Evolutionary conservation across 2,329 filamentous ascomycete genomes (phyloP), one percentile per base, ranked within the genome.

Genomic region (Boeremia exigua): DNA sequence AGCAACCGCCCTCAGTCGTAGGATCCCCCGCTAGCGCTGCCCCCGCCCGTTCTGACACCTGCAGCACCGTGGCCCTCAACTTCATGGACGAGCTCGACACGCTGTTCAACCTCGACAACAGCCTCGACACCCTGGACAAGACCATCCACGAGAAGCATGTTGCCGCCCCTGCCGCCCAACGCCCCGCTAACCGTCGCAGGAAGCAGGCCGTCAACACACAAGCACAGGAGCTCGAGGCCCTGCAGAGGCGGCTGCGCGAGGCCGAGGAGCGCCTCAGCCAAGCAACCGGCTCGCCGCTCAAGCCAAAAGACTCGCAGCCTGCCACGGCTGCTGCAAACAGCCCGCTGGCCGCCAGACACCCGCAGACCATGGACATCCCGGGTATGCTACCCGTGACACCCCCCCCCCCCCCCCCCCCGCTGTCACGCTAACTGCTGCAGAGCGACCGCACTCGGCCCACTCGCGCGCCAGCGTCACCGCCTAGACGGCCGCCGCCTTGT

Each of bases 31-130:
- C 61, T 66, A 63, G 56, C 58, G 59, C 62, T 56, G 49, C 59
- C 57, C 58, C 63, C 57, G 40, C 54, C 19, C 29, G 39, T 54
- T 57, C 71, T 73, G 58, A 73, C 66, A 44, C 71, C 65, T 54
- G 42, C 77, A 96, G 93, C 61, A 95, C 91, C 58, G 87, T 96
- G 77, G 93, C 92, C 49, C 89, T 87, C 67, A 91, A 89, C 72
- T 96, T 97, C 79, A 94, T 92, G 56, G 82, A 87, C 39, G 91
- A 94, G 74, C 82, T 97, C 58, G 90, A 94, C 81, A 89, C 92
- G 73, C 89, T 96, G 66, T 97, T 97, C 81, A 89, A 90, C 70
- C 88, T 97, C 71, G 91, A 95, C 66, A 89, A 87, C 76, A 88
- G 88, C 65, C 76, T 95, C 55, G 86, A 88, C 69, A 84, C 89